Evolutionary conservation across 164 flowering plant species (phyloP).

Genomic region (Annona cherimola): DNA sequence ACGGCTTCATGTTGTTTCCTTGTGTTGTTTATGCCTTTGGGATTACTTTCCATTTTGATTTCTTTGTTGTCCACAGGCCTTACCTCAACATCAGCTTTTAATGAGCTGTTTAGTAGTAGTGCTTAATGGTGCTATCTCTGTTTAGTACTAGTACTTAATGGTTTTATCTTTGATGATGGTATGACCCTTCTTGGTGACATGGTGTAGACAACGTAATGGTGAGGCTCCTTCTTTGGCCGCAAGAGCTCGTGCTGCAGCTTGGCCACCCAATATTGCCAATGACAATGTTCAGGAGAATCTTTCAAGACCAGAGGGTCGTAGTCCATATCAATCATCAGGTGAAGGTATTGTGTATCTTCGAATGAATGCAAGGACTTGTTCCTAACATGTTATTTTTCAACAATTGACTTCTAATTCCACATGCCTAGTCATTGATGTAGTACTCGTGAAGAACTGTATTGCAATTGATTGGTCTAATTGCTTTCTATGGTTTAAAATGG

Average conservation of each 20-base stretch:
- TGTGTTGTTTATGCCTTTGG: not conserved
- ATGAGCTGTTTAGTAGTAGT: no score
- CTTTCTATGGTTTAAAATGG: not conserved
- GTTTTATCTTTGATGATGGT: no score
- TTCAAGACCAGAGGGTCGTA: constrained; percentile 18
- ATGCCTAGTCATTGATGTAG: not conserved
- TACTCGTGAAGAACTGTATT: not conserved
- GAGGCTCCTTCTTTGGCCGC: constrained; percentile 53
- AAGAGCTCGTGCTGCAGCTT: constrained; percentile 85
- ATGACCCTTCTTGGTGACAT: not conserved
- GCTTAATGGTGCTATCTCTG: no score
- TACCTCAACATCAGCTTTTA: no score
- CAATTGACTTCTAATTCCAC: no score
- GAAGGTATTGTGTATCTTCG: constrained; percentile 31
- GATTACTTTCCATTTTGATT: not conserved
- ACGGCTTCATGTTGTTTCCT: no score
- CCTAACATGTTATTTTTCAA: not conserved
- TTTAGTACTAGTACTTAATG: no score
- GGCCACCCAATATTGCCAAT: constrained; percentile 39
- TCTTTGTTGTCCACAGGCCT: not conserved
- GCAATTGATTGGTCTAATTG: not conserved
- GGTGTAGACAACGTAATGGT: constrained; percentile 60
- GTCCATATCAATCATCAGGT: constrained; percentile 19
- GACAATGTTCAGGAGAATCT: constrained; percentile 16
- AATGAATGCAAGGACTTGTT: not conserved